Evolutionary conservation across 306 rosid species (phyloP).

Genomic region (Corylus avellana): DNA sequence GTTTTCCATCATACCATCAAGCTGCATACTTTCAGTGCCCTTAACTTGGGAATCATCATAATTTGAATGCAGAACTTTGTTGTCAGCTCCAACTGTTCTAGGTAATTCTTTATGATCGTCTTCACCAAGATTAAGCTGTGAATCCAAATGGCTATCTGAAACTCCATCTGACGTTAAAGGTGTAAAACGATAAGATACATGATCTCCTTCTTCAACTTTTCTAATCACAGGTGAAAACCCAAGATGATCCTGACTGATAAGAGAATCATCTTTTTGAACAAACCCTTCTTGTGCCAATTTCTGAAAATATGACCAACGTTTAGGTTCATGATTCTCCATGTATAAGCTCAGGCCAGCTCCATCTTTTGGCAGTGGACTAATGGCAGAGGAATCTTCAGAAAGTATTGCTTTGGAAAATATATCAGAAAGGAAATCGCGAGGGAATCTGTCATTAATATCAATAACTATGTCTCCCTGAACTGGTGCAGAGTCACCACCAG

Average conservation of each 20-base stretch:
- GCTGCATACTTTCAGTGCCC: constrained; percentile 57
- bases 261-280: constrained; percentile 60
- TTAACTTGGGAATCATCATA: constrained; percentile 52
- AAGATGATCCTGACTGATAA: constrained; percentile 74
- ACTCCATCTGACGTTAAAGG: constrained; percentile 44
- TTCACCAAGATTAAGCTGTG: constrained; percentile 49
- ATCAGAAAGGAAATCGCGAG: constrained; percentile 81
- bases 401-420: constrained; percentile 84
- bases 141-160: constrained; percentile 38
- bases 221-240: constrained; percentile 46
- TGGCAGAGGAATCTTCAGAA: constrained; percentile 54
- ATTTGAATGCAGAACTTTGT: constrained; percentile 38
- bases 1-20: constrained; percentile 60
- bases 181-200: constrained; percentile 41
- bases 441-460: constrained; percentile 83
- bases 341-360: constrained; percentile 74
- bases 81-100: constrained; percentile 42
- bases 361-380: constrained; percentile 66
- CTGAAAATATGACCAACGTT: constrained; percentile 83
- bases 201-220: constrained; percentile 46
- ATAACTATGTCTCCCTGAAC: constrained; percentile 74
- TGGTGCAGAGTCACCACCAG: constrained; percentile 41
- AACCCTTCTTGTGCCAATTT: constrained; percentile 80
- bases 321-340: constrained; percentile 84
- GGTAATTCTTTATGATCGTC: constrained; percentile 45